Percentiles rank a stretch among this genome's conserved stretches.
phyloP scores from a whole-genome alignment of 1,139 yeast species.

The Pichia sp. region DNA sequence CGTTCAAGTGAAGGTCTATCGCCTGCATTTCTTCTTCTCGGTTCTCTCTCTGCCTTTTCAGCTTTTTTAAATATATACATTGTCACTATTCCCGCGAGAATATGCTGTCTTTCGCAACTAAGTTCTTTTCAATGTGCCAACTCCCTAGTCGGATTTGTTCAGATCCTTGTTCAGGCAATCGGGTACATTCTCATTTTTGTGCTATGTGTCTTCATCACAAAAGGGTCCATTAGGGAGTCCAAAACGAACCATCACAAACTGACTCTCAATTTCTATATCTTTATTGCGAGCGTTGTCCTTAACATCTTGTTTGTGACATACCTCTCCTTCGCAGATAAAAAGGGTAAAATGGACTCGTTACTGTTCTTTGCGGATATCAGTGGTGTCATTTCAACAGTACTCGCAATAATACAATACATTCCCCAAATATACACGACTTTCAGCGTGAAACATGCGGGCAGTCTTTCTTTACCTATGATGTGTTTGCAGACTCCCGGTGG shows the following conservation, averaged over 20 bases:
- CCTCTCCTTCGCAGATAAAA: conserved; percentile 21
- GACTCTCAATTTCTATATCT: conserved; percentile 37
- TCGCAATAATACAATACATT: conserved; percentile 69
- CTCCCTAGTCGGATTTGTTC: conserved; percentile 65
- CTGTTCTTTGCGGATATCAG: conserved; percentile 50
- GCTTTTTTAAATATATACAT: conserved; percentile 66
- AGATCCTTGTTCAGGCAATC: conserved; percentile 62
- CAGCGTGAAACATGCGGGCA: conserved; percentile 70
- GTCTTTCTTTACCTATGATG: conserved; percentile 79
- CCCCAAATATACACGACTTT: conserved; percentile 79
- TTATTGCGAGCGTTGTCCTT: conserved; percentile 24
- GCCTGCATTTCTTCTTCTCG: conserved; percentile 66
- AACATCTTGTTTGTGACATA: conserved; percentile 26
- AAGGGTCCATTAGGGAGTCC: conserved; percentile 45
- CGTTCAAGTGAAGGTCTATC: conserved; percentile 76
- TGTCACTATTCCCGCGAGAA: conserved; percentile 52
- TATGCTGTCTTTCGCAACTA: conserved; percentile 45
- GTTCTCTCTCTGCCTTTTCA: conserved; percentile 68
- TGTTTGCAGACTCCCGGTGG: conserved; percentile 90
- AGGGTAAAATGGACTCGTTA: conserved; percentile 13
- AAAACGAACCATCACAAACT: conserved; percentile 44
- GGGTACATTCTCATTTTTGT: conserved; percentile 62
- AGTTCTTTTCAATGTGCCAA: conserved; percentile 59
- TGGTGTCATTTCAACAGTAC: conserved; percentile 58
- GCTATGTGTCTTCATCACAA: conserved; percentile 48